Percentiles rank a stretch among this genome's conserved stretches.
phyloP scores from a whole-genome alignment of 2,329 filamentous ascomycete species.

The Cercospora sp. region DNA sequence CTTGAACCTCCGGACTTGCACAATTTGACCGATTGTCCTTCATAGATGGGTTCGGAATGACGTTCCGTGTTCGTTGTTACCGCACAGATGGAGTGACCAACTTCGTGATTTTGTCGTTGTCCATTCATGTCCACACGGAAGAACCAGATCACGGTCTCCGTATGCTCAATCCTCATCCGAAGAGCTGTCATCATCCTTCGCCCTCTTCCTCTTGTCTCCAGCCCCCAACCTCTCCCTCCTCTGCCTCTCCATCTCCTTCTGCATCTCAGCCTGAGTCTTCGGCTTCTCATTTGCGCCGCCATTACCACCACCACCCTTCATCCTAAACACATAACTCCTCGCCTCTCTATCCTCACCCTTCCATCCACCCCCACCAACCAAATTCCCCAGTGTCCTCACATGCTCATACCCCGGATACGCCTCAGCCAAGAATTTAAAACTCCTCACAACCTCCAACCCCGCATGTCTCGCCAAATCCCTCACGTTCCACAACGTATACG shows the following conservation, averaged over 20 bases:
- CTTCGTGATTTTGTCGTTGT: background rate
- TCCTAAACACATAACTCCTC: conserved; percentile 50
- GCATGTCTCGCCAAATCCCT: conserved; percentile 79
- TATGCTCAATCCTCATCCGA: conserved; percentile 5
- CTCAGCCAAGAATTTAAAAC: conserved; percentile 66
- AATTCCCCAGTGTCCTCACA: conserved; percentile 67
- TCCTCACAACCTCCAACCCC: conserved; percentile 68
- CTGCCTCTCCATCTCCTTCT: conserved; percentile 12
- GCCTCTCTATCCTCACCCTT: conserved; percentile 51
- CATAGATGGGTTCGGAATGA: too few species aligned
- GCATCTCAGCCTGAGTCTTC: conserved; percentile 12
- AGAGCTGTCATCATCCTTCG: background rate
- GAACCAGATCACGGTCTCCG: background rate
- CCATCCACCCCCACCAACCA: conserved; percentile 50
- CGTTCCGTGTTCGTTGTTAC: background rate
- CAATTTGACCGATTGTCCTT: too few species aligned
- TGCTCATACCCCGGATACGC: conserved; percentile 75
- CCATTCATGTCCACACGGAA: too few species aligned
- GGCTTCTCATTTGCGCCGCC: background rate
- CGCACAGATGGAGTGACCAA: background rate
- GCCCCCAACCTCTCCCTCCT: conserved; percentile 12
- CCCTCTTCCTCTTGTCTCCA: conserved; percentile 13
- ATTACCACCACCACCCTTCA: conserved; percentile 32
- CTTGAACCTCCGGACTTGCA: too few species aligned
- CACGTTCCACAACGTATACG: conserved; percentile 95